Evolutionary conservation across 1,284 basidiomycete genomes (phyloP), one percentile per base, ranked within the genome.

Genomic region (Ustilago bromivora): DNA sequence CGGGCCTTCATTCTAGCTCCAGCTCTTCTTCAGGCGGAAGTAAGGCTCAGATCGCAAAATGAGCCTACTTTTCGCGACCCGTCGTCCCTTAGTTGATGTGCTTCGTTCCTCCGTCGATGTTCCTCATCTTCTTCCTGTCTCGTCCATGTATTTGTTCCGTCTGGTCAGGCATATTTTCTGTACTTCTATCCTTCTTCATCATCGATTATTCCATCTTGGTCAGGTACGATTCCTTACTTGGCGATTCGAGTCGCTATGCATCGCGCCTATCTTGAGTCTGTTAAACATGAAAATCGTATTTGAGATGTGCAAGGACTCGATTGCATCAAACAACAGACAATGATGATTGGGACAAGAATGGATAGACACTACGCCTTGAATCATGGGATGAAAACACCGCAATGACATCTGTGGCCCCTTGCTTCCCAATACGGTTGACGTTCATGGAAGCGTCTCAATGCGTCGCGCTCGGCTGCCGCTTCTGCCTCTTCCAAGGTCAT

Each of bases 31-130:
- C 59, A 9, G 35, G 43, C 36, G 38, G 59, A 23, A 55, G 46
- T 51, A 71, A 66, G 55, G 43, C 54, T 13, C 60, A 66, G 32
- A 62, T 40, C 13, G 61, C 59, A 51, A 72, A 72, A 47, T 72
- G 61, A 71, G 12, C 8, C 4, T 15, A 17, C 41, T 17, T 15
- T 46, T 17, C 41, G 41, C 41, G 17, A 11, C 7, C n/a, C 49
- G 28, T 13, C 23, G 28, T 7, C 12, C 15, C 6, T 31, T 51
- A 9, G 49, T 13, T 13, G 12, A 51, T 7, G 12, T 28, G 28
- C 31, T 13, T 7, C 46, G 3, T 11, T 5, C 46, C 31, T 17
- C 17, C 17, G 28, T 19, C 43, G 10, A 40, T 34, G 9, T 9
- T 31, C n/a, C 35, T 12, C 55, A 11, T 17, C 19, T 19, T 13